Evolutionary conservation across 1,139 yeast genomes (phyloP), one percentile per base, ranked within the genome.

Genomic region (Geotrichum restrictum): DNA sequence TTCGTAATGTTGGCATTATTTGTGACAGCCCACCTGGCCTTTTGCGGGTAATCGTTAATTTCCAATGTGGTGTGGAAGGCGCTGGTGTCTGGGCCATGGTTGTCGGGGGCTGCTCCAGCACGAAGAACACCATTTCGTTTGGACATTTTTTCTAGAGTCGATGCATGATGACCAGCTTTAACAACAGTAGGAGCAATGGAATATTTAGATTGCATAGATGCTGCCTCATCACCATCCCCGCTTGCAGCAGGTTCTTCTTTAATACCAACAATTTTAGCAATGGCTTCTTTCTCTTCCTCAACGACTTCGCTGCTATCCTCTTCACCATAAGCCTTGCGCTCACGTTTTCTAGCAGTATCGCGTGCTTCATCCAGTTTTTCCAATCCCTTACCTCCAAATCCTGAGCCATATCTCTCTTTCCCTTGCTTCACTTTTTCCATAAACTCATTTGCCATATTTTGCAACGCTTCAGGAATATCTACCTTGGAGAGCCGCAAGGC

Each of bases 371-470:
- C 95, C 46, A 93, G 72, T 57, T 85, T 85, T 46, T 85, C 95
- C 53, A 93, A 75, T 1, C 98, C 98, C 62, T 86, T 85, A 21
- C 98, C 98, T 1, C 96, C 95, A 72, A 89, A 93, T 0, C 98
- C 98, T 54, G 80, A 79, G 19, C 78, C 75, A 34, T 79, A 74
- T 62, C 82, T 82, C 58, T 78, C 89, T 56, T 82, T 80, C 0
- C 96, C 97, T 1, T 74, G 65, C 58, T 83, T 81, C 55, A 89
- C 77, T 55, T 83, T 88, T 11, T 69, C 74, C 54, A 79, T 70
- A 64, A 88, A 91, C 40, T 68, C 64, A 3, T 74, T 71, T 1
- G 88, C 81, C 64, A 93, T 75, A 13, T 68, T 68, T 41, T 73
- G 62, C 29, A 89, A 71, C 29, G 75, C 75, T 1, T 71, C 71